phyloP scores from a whole-genome alignment of 2,329 filamentous ascomycete genomes.

The Parascedosporium putredinis region DNA sequence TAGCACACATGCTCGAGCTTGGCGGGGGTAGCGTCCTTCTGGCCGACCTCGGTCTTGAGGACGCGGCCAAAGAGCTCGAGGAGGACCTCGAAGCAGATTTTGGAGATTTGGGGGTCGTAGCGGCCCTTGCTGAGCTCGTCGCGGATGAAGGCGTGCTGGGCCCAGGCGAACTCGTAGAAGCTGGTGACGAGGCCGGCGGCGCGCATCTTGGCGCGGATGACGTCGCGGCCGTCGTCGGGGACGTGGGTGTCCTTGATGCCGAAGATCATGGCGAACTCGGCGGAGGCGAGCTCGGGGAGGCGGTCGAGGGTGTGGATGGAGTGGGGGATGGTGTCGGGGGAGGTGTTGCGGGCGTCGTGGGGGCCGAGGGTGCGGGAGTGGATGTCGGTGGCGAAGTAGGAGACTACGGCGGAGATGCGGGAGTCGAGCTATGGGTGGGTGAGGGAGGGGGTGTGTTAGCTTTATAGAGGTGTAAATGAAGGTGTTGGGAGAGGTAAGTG shows the following conservation, averaged over 20 bases:
- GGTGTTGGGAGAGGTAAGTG: too few species aligned
- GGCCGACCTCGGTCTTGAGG: conserved; percentile 69
- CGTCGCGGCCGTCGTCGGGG: conserved; percentile 67
- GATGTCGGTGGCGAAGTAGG: conserved; percentile 90
- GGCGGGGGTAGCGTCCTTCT: conserved; percentile 47
- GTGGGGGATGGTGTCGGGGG: conserved; percentile 19
- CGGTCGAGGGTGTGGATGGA: conserved; percentile 42
- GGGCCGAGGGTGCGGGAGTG: conserved; percentile 69
- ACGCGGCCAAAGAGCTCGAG: conserved; percentile 74
- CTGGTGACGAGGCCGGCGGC: conserved; percentile 64
- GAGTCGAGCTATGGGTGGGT: conserved; percentile 49
- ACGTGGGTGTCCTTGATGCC: conserved; percentile 88
- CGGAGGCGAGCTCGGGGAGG: conserved; percentile 61
- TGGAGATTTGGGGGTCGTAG: conserved; percentile 78
- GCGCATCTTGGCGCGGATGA: conserved; percentile 73
- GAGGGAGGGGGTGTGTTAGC: not conserved
- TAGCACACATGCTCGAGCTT: conserved; percentile 68
- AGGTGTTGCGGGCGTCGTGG: conserved; percentile 35
- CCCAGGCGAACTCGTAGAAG: conserved; percentile 87
- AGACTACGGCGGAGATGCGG: conserved; percentile 65
- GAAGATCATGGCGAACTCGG: conserved; percentile 81
- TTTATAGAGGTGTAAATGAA: too few species aligned
- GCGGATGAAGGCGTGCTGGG: conserved; percentile 88
- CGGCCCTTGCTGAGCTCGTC: conserved; percentile 90
- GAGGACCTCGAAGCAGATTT: conserved; percentile 84